A percentile compares a stretch with the other conserved stretches of the same genome.
These are phyloP conservation scores for Neltuma alba DNA, from an alignment of 306 rosid genomes.

Conservation along the genomic window DNA sequence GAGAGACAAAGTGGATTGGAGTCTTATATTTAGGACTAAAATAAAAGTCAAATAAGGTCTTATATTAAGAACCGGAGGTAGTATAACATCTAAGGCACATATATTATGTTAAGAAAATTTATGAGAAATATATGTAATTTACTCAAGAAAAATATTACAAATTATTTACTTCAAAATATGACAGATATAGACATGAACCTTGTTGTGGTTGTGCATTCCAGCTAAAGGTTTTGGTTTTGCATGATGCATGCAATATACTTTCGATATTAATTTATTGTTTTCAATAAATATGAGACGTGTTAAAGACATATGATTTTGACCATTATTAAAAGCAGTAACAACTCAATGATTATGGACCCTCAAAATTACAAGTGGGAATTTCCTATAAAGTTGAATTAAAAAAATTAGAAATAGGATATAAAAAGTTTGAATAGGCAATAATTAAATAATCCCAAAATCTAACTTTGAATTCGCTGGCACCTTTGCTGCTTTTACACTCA, in stretches of 20 bases:
- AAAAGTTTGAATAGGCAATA: neutral
- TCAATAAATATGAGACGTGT: neutral
- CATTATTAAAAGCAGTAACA: neutral
- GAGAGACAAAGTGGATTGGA: too few species aligned
- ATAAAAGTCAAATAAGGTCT: too few species aligned
- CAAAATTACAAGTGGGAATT: neutral
- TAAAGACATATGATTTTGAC: neutral
- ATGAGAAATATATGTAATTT: neutral
- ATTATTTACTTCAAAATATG: neutral
- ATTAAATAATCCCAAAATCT: neutral
- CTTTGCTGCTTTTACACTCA: neutral
- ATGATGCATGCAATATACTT: neutral
- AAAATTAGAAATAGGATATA: neutral
- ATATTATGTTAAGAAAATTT: too few species aligned
- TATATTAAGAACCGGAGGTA: too few species aligned
- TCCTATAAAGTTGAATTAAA: neutral
- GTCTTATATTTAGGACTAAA: too few species aligned
- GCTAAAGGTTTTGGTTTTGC: neutral
- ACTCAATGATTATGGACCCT: neutral
- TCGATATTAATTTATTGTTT: neutral
- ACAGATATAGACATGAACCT: neutral
- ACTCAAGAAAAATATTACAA: neutral
- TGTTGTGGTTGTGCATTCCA: neutral
- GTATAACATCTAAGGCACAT: too few species aligned
- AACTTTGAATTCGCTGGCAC: neutral